A percentile compares a stretch with the other conserved stretches of the same genome.
Evolutionary conservation across 2,329 filamentous ascomycete species (phyloP).

Genomic region (Incumbomyces delicatus): DNA sequence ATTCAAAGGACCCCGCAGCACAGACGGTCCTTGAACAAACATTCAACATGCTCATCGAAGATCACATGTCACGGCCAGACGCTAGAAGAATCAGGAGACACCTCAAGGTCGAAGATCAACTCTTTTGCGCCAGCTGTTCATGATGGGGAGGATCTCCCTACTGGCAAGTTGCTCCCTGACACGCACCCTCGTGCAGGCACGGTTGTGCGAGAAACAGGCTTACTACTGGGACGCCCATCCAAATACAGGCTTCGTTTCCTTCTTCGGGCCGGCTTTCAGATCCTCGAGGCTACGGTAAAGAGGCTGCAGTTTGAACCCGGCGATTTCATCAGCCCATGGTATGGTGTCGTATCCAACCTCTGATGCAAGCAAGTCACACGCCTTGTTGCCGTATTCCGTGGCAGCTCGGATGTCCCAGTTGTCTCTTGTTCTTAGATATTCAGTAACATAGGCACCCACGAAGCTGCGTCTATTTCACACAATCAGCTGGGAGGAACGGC

Average conservation of each 20-base stretch:
- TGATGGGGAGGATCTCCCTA: not conserved
- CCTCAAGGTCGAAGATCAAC: not conserved
- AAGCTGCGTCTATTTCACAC: slow-evolving; percentile 10
- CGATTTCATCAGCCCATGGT: slow-evolving; percentile 16
- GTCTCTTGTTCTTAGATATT: slow-evolving; percentile 13
- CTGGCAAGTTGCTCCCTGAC: no score
- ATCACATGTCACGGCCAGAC: not conserved
- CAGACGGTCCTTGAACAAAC: slow-evolving; percentile 2
- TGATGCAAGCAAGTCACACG: slow-evolving; percentile 7
- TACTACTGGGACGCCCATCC: not conserved
- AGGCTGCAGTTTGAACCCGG: not conserved
- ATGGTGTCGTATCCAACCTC: slow-evolving; percentile 10
- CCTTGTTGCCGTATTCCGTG: slow-evolving; percentile 10
- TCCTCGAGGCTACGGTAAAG: not conserved
- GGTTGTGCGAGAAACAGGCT: no score
- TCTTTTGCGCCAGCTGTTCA: slow-evolving; percentile 4
- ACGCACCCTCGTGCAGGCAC: no score
- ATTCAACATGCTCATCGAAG: not conserved
- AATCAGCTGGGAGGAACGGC: no score
- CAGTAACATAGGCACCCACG: slow-evolving; percentile 13
- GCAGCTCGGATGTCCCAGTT: slow-evolving; percentile 13
- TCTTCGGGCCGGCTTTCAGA: not conserved
- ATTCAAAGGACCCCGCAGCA: not conserved
- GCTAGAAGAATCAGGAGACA: not conserved
- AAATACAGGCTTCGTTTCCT: not conserved